Evolutionary conservation across 2,329 filamentous ascomycete genomes (phyloP).

Genomic region (Pseudogymnoascus sp.): DNA sequence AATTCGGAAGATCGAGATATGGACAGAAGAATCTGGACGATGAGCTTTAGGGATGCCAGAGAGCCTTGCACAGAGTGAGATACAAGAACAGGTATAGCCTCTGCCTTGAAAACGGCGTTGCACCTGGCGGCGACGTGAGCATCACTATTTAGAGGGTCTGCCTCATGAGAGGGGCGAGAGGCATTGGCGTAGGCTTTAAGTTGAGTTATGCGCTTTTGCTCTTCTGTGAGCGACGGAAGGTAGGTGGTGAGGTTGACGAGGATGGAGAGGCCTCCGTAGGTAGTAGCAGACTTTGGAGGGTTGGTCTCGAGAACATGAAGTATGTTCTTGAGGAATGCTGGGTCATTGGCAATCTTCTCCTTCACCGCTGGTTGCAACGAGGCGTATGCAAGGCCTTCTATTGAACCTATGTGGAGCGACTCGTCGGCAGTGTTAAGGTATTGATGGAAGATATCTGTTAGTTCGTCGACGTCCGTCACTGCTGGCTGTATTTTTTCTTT

Average conservation of each 20-base stretch:
- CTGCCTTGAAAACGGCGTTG: constrained; percentile 69
- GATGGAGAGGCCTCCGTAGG: constrained; percentile 82
- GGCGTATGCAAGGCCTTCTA: constrained; percentile 89
- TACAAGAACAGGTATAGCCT: constrained; percentile 69
- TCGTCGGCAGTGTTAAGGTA: constrained; percentile 57
- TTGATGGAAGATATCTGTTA: constrained; percentile 56
- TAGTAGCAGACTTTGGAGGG: constrained; percentile 58
- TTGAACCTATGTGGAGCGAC: constrained; percentile 57
- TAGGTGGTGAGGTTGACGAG: constrained; percentile 81
- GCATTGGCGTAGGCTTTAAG: constrained; percentile 92
- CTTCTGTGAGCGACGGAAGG: constrained; percentile 69
- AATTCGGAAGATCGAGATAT: constrained; percentile 67
- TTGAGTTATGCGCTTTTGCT: constrained; percentile 86
- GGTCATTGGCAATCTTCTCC: constrained; percentile 67
- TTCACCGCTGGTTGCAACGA: constrained; percentile 82
- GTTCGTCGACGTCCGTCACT: constrained; percentile 57
- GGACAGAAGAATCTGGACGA: constrained; percentile 69
- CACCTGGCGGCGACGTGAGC: constrained; percentile 70
- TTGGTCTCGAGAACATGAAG: constrained; percentile 55
- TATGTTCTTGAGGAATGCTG: constrained; percentile 60
- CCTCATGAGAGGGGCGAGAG: constrained; percentile 54
- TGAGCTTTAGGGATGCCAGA: constrained; percentile 61
- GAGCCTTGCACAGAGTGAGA: constrained; percentile 68
- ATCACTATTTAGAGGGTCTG: constrained; percentile 68
- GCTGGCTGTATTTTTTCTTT: constrained; percentile 40